Evolutionary conservation across 495 filamentous ascomycete genomes (phyloP), one percentile per base, ranked within the genome.

Genomic region (Mytilinidion resinicola): DNA sequence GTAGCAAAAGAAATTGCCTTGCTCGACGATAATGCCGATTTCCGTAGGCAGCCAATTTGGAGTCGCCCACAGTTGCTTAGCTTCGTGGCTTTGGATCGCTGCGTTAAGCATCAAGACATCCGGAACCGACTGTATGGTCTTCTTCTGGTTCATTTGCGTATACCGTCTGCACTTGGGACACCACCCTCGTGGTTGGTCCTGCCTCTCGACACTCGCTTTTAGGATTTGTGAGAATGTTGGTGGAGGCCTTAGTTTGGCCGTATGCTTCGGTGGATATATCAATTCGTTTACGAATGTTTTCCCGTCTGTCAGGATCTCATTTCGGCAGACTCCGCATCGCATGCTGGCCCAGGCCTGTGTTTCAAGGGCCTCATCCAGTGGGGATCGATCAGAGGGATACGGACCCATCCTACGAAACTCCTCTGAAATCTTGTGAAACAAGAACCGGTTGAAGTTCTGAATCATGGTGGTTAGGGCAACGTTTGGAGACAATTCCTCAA

Each of bases 41-140:
- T 96, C 89, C 62, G 90, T 87, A 0, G 93, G 93, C 14, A 98
- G 76, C 88, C 91, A 97, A 10, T 85, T 88, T 5, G 88, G 90
- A 21, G 83, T 88, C 7, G 85, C 77, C 95, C 93, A 98, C 19
- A 93, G 73, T 44, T 87, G 82, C 58, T 85, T 83, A 25, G 86
- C 85, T 55, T 93, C 85, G 0, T 80, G 76, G 19, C 75, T 86
- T 15, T 78, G 83, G 19, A 90, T 78, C 5, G 84, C 87, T 4
- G 92, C 82, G 68, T 96, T 95, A 20, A 98, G 78, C 70, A 91
- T 82, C 41, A 98, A 69, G 35, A 96, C 86, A 9, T 79, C 76
- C n/a, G 93, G 90, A 61, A 95, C 80, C 17, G 79, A 80, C 55
- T 87, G 83, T 12, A 96, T 84, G 0, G 85, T 86, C 62, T 91